Evolutionary conservation across 1,284 basidiomycete species (phyloP).

Genomic region (Laetiporus sulphureus): DNA sequence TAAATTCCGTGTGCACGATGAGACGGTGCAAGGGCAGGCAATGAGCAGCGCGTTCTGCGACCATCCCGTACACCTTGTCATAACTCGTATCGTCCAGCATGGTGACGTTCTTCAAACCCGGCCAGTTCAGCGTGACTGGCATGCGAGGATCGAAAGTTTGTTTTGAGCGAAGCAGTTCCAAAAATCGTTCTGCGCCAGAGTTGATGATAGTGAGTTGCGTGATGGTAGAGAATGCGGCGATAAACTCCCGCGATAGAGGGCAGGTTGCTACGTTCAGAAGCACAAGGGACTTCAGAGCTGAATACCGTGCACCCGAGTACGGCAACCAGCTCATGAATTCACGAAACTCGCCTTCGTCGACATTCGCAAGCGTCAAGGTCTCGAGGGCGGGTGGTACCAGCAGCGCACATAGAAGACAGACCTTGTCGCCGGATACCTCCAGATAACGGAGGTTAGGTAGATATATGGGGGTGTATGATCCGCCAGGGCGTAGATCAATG

Average conservation of each 20-base stretch:
- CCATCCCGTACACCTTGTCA: conserved; percentile 16
- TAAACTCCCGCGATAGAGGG: conserved; percentile 17
- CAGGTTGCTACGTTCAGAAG: conserved; percentile 20
- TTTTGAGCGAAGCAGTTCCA: conserved; percentile 19
- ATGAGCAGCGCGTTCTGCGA: conserved; percentile 16
- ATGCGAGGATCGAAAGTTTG: neutral
- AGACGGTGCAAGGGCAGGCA: conserved; percentile 17
- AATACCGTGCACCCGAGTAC: conserved; percentile 11
- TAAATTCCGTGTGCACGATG: conserved; percentile 20
- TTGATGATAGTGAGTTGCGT: conserved; percentile 21
- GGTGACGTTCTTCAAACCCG: conserved; percentile 17
- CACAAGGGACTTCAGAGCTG: conserved; percentile 14
- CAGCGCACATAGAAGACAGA: conserved; percentile 21
- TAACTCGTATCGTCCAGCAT: conserved; percentile 21
- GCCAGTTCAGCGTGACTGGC: conserved; percentile 14
- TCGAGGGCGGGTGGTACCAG: conserved; percentile 17
- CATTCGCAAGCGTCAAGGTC: conserved; percentile 21
- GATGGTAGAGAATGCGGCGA: conserved; percentile 20
- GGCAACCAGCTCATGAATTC: conserved; percentile 21
- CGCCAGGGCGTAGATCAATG: conserved; percentile 17
- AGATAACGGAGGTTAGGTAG: conserved; percentile 20
- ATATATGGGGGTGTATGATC: conserved; percentile 13
- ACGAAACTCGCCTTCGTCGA: conserved; percentile 25
- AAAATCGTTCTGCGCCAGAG: conserved; percentile 19
- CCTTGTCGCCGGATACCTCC: conserved; percentile 22